Percentiles rank a stretch among this genome's conserved stretches.
phyloP scores from a whole-genome alignment of 2,329 filamentous ascomycete genomes.

The Fusarium piperis region DNA sequence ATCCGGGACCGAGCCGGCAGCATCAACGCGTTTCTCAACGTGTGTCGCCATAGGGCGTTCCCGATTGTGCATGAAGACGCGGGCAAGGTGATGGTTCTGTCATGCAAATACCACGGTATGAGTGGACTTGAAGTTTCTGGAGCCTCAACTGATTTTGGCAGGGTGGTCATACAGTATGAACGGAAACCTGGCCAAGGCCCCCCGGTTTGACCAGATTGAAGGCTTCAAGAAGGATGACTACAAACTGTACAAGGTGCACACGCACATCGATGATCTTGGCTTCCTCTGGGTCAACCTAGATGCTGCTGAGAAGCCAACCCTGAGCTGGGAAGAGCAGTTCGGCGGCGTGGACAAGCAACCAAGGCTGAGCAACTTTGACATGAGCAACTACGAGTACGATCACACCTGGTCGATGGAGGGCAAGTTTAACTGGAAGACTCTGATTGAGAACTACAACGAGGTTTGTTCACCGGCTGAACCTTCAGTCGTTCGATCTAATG shows the following conservation, averaged over 20 bases:
- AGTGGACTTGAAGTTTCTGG: background rate
- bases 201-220: slow-evolving; percentile 63
- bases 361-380: slow-evolving; percentile 55
- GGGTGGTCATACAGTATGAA: slow-evolving; percentile 66
- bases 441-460: slow-evolving; percentile 71
- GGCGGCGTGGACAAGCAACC: slow-evolving; percentile 55
- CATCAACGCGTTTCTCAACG: slow-evolving; percentile 68
- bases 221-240: slow-evolving; percentile 66
- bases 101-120: slow-evolving; percentile 66
- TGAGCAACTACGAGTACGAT: slow-evolving; percentile 62
- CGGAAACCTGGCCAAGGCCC: slow-evolving; percentile 67
- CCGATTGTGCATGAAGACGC: slow-evolving; percentile 61
- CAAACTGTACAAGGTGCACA: slow-evolving; percentile 62
- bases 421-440: slow-evolving; percentile 68
- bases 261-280: slow-evolving; percentile 60
- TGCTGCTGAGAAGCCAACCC: slow-evolving; percentile 50
- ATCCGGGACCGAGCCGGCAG: slow-evolving; percentile 59
- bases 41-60: slow-evolving; percentile 69
- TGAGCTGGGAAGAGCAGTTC: slow-evolving; percentile 62
- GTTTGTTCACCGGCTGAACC: background rate
- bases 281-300: slow-evolving; percentile 69
- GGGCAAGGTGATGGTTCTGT: slow-evolving; percentile 61
- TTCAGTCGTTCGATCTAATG: background rate
- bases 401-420: slow-evolving; percentile 65
- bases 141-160: background rate